Evolutionary conservation across 176 grass and related monocot genomes (phyloP).

Genomic region (Oryza nivara): DNA sequence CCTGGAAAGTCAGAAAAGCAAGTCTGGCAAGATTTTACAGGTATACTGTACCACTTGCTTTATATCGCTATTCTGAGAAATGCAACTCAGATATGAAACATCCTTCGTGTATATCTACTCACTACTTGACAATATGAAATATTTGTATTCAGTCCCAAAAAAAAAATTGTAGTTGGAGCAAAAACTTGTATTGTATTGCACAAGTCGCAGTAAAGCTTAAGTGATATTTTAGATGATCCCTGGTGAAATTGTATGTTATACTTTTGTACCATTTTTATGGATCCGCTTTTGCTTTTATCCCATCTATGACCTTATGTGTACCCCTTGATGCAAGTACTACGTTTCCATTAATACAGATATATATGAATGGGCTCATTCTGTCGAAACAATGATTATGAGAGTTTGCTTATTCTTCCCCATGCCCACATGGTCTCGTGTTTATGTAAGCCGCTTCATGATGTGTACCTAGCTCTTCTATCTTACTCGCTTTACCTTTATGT

Average conservation of each 20-base stretch:
- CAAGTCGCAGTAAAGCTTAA: not conserved
- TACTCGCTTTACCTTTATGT: not conserved
- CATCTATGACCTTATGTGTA: conserved; percentile 2
- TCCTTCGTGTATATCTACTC: not conserved
- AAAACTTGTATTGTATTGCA: not conserved
- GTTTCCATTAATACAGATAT: conserved; percentile 54
- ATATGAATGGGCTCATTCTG: conserved; percentile 85
- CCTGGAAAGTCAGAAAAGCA: conserved; percentile 51
- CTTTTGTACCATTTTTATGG: not conserved
- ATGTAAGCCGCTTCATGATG: conserved; percentile 57
- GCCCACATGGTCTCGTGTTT: conserved; percentile 69
- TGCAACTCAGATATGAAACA: not conserved
- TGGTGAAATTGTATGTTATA: not conserved
- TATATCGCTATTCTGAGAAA: not conserved
- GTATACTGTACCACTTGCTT: conserved; percentile 44
- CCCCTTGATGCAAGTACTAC: conserved; percentile 20
- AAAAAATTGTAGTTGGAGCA: not conserved
- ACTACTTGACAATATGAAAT: not conserved
- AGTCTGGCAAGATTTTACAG: conserved; percentile 80
- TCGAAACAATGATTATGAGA: conserved; percentile 79
- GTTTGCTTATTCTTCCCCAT: conserved; percentile 93
- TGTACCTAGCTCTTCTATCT: conserved; percentile 21
- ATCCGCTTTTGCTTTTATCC: conserved; percentile 10
- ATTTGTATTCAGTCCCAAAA: not conserved
- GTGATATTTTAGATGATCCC: not conserved